These are phyloP conservation scores for Metarhizium robertsii DNA, from an alignment of 2,329 filamentous ascomycete genomes.

Conservation along the genomic window DNA sequence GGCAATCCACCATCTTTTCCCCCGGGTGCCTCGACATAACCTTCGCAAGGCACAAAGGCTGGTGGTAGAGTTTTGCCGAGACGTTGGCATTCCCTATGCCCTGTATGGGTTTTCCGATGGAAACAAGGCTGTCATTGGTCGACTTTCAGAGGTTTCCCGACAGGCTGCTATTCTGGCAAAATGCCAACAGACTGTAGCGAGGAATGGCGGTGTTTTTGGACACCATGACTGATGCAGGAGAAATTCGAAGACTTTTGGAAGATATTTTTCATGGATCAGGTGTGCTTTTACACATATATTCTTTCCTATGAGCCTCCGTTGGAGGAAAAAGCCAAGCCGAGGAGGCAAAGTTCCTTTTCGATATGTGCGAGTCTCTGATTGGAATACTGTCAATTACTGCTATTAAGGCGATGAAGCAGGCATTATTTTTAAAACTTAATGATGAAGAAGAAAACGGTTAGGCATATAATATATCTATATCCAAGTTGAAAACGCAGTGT, in stretches of 20 bases:
- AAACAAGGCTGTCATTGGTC: slow-evolving; percentile 70
- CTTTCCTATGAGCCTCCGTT: neutral
- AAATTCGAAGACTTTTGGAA: neutral
- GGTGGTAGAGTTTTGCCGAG: slow-evolving; percentile 71
- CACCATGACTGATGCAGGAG: neutral
- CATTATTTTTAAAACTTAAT: no score
- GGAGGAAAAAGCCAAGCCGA: no score
- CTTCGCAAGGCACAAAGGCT: slow-evolving; percentile 64
- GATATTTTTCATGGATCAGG: neutral
- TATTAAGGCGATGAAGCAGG: no score
- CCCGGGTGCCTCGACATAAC: slow-evolving; percentile 77
- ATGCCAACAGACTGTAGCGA: slow-evolving; percentile 40
- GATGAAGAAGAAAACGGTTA: no score
- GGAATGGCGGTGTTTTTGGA: neutral
- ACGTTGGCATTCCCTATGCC: slow-evolving; percentile 76
- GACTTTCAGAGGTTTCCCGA: slow-evolving; percentile 67
- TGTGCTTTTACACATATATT: neutral
- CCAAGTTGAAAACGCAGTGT: no score
- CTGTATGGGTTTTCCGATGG: slow-evolving; percentile 78
- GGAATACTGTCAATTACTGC: neutral
- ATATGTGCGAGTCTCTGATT: neutral
- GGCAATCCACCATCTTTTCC: slow-evolving; percentile 78
- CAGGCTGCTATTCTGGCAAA: slow-evolving; percentile 71
- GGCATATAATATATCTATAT: no score
- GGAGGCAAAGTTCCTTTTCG: neutral